Conservation (phyloP, 345 rosid genomes). For the Bruguiera gymnorhiza region DNA sequence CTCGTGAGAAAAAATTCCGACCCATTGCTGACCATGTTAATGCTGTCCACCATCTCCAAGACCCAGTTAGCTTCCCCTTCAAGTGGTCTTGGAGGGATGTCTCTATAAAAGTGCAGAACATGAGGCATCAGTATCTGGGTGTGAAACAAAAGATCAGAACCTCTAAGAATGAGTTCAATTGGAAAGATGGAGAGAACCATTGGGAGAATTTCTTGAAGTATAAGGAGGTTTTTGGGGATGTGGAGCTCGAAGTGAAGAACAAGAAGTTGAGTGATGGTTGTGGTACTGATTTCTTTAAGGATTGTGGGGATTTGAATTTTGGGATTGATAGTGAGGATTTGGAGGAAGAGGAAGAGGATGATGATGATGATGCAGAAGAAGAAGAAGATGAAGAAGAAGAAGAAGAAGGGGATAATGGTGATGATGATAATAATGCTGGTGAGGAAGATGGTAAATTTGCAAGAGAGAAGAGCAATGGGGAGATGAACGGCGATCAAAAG, state of each 20-base stretch:
- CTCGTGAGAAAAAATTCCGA: slow-evolving; percentile 73
- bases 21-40: slow-evolving; percentile 76
- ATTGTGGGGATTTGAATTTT: slow-evolving; percentile 43
- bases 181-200: slow-evolving; percentile 73
- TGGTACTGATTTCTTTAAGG: slow-evolving; percentile 37
- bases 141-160: slow-evolving; percentile 77
- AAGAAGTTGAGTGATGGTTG: slow-evolving; percentile 35
- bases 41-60: slow-evolving; percentile 54
- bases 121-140: slow-evolving; percentile 80
- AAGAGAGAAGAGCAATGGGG: slow-evolving; percentile 30
- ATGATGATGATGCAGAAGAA: slow-evolving; percentile 25
- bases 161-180: slow-evolving; percentile 50
- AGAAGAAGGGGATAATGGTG: slow-evolving; percentile 33
- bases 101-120: slow-evolving; percentile 76
- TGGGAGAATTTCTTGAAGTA: slow-evolving; percentile 76
- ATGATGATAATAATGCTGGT: slow-evolving; percentile 19
- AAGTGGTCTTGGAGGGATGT: slow-evolving; percentile 85
- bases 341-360: slow-evolving; percentile 54
- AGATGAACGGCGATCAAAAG: slow-evolving; percentile 20
- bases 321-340: slow-evolving; percentile 51
- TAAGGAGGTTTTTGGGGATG: slow-evolving; percentile 73
- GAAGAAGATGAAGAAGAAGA: slow-evolving; percentile 37
- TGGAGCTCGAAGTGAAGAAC: slow-evolving; percentile 62
- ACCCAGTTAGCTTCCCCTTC: slow-evolving; percentile 60
- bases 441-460: slow-evolving; percentile 37